Conservation (phyloP, 805 yeast species). For the Teunomyces pallodes region DNA sequence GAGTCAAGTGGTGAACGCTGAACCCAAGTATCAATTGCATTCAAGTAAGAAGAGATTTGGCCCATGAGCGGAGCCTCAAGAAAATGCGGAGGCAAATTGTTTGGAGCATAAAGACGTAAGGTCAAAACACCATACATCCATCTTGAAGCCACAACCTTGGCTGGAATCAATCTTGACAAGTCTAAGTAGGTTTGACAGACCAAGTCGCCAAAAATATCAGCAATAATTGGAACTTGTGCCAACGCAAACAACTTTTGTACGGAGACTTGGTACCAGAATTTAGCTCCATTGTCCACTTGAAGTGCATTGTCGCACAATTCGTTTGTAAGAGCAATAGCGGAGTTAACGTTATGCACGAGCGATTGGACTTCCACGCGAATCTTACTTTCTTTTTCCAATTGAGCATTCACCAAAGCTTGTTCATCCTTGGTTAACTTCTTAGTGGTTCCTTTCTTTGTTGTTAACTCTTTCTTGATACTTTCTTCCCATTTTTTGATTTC, state of each 20-base stretch:
- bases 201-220: slow-evolving; percentile 38
- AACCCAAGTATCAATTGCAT: slow-evolving; percentile 69
- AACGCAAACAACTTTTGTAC: slow-evolving; percentile 48
- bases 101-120: slow-evolving; percentile 53
- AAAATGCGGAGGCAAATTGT: slow-evolving; percentile 45
- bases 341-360: slow-evolving; percentile 35
- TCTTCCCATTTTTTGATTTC: slow-evolving; percentile 91
- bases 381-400: slow-evolving; percentile 57
- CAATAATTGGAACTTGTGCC: slow-evolving; percentile 30
- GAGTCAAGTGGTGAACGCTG: slow-evolving; percentile 72
- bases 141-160: slow-evolving; percentile 50
- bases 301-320: slow-evolving; percentile 51
- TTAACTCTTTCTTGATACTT: slow-evolving; percentile 70
- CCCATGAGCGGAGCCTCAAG: slow-evolving; percentile 52
- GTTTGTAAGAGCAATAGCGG: slow-evolving; percentile 53
- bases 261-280: slow-evolving; percentile 72
- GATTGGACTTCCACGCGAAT: slow-evolving; percentile 49
- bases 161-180: slow-evolving; percentile 51
- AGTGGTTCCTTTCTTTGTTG: slow-evolving; percentile 45
- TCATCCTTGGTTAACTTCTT: slow-evolving; percentile 79
- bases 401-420: slow-evolving; percentile 57
- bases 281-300: slow-evolving; percentile 61
- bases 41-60: slow-evolving; percentile 64
- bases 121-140: slow-evolving; percentile 67
- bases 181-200: slow-evolving; percentile 52